Conservation (phyloP, 1,284 basidiomycete species). For the Fomes fomentarius region DNA sequence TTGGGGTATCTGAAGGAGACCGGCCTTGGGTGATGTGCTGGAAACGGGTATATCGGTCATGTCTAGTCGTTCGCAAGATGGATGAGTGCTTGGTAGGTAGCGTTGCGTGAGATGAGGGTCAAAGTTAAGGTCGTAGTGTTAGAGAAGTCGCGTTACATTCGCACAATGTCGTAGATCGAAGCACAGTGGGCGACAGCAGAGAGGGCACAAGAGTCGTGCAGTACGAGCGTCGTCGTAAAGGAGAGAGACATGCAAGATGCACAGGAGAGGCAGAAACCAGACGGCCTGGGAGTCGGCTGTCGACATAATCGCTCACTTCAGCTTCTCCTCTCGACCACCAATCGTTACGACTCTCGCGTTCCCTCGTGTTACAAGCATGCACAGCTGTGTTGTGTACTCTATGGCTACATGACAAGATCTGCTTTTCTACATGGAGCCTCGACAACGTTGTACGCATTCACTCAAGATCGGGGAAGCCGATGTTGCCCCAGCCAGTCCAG, state of each 20-base stretch:
- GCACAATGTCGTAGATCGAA: neutral
- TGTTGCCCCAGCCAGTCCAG: slow-evolving; percentile 65
- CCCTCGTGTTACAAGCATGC: neutral
- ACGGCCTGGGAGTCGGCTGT: no score
- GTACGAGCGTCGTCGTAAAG: neutral
- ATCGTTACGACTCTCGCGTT: no score
- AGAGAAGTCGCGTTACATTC: neutral
- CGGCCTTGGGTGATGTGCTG: slow-evolving; percentile 13
- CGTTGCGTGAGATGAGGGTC: neutral
- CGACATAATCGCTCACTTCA: no score
- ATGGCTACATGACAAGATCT: neutral
- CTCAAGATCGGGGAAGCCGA: slow-evolving; percentile 65
- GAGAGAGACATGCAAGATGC: no score
- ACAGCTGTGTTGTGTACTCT: neutral
- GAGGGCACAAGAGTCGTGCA: neutral
- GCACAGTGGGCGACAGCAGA: neutral
- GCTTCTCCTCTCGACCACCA: no score
- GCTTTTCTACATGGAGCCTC: neutral
- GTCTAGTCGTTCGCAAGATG: no score
- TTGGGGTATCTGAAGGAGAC: slow-evolving; percentile 12
- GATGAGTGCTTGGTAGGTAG: neutral
- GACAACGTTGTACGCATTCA: neutral
- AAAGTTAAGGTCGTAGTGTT: no score
- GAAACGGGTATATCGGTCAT: slow-evolving; percentile 12
- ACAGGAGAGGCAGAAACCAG: no score